These are phyloP conservation scores for Corrigiola litoralis DNA, from an alignment of 179 eudicot species.

Conservation along the genomic window DNA sequence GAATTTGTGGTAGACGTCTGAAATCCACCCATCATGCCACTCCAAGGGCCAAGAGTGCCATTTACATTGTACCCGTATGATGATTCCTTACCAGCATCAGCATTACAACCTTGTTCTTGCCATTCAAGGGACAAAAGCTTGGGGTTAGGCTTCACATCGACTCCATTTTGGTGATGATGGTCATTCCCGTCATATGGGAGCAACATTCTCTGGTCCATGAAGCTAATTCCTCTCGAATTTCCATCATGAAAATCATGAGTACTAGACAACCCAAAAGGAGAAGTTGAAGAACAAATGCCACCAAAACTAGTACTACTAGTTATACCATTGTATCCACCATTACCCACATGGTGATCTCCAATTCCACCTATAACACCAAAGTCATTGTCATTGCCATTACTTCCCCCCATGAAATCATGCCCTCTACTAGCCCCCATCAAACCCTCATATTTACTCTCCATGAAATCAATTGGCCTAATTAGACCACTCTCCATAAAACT, in stretches of 20 bases:
- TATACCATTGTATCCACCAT: constrained; percentile 10
- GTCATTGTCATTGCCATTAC: constrained; percentile 15
- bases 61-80: constrained; percentile 37
- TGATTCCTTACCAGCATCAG: constrained; percentile 21
- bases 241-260: constrained; percentile 16
- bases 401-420: constrained; percentile 32
- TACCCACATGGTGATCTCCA: constrained; percentile 9
- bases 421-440: constrained; percentile 39
- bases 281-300: constrained; percentile 19
- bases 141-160: constrained; percentile 65
- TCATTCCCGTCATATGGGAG: constrained; percentile 40
- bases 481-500: constrained; percentile 25
- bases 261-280: constrained; percentile 38
- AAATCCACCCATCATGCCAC: constrained; percentile 49
- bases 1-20: constrained; percentile 60
- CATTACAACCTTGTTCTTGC: constrained; percentile 46
- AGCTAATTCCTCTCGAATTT: constrained; percentile 23
- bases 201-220: constrained; percentile 52
- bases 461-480: constrained; percentile 49
- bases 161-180: constrained; percentile 25
- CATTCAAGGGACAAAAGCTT: constrained; percentile 67
- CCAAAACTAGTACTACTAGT: constrained; percentile 9
- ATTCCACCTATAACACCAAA: constrained; percentile 22
- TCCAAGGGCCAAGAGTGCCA: constrained; percentile 22
- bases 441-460: constrained; percentile 48